phyloP scores from a whole-genome alignment of 441 rosid species.

The Gossypium davidsonii region DNA sequence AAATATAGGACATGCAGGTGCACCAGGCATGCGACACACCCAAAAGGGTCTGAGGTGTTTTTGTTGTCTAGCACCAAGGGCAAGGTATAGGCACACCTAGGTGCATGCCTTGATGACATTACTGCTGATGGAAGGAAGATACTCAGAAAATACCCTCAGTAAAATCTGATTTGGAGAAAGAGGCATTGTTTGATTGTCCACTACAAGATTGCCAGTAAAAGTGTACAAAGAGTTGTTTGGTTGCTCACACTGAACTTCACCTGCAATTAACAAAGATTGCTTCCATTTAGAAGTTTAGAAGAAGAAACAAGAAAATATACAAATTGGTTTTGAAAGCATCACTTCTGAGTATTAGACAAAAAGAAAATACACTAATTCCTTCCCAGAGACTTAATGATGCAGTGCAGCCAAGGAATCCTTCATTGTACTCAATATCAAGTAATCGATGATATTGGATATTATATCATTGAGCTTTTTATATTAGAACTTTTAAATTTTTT shows the following conservation, averaged over 20 bases:
- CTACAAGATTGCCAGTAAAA: constrained; percentile 89
- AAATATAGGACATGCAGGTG: background rate
- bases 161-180: constrained; percentile 92
- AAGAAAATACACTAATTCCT: background rate
- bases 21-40: background rate
- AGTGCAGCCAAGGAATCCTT: background rate
- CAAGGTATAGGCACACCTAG: background rate
- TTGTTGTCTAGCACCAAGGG: background rate
- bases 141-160: constrained; percentile 59
- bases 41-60: background rate
- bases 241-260: constrained; percentile 98
- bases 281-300: constrained; percentile 6
- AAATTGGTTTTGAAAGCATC: background rate
- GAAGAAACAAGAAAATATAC: background rate
- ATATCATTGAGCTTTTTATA: background rate
- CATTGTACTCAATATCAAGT: background rate
- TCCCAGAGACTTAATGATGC: background rate
- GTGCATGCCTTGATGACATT: background rate
- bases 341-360: background rate
- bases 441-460: background rate
- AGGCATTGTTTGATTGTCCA: constrained; percentile 80
- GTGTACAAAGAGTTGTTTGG: constrained; percentile 97
- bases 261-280: constrained; percentile 43
- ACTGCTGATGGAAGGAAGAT: constrained; percentile 1
- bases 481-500: background rate